Percentiles rank a stretch among this genome's conserved stretches.
Evolutionary conservation across 2,329 filamentous ascomycete genomes (phyloP).

Genomic region (Escovopsis weberi): DNA sequence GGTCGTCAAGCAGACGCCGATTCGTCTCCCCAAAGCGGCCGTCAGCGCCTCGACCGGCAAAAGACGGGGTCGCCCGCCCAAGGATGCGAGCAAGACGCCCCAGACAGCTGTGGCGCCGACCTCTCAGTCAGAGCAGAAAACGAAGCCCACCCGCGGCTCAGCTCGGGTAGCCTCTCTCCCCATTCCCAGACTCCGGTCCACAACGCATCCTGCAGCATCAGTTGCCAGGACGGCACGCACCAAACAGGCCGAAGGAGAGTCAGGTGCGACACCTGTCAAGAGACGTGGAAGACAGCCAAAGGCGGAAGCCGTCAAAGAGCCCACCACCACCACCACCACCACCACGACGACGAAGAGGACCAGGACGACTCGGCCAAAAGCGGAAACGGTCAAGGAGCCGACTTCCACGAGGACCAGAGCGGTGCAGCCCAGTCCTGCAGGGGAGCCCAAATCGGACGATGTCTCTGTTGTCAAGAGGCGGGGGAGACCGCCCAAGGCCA

Average conservation of each 20-base stretch:
- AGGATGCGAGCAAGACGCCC: neutral
- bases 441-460: neutral
- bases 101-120: no score
- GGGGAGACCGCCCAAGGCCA: neutral
- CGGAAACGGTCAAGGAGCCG: no score
- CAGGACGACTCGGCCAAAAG: no score
- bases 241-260: neutral
- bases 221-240: neutral
- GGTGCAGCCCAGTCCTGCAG: neutral
- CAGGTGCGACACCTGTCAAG: neutral
- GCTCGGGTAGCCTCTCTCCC: neutral
- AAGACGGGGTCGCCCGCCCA: neutral
- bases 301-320: neutral
- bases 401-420: no score
- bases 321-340: no score
- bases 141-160: neutral
- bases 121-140: neutral
- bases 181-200: neutral
- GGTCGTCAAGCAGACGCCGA: neutral
- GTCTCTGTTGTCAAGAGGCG: neutral
- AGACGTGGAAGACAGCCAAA: conserved; percentile 3
- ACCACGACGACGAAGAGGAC: no score
- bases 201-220: neutral
- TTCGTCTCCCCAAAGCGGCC: neutral
- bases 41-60: neutral